Evolutionary conservation across 768 basidiomycete genomes (phyloP), one percentile per base, ranked within the genome.

Genomic region (Leucosporidium yakuticum): DNA sequence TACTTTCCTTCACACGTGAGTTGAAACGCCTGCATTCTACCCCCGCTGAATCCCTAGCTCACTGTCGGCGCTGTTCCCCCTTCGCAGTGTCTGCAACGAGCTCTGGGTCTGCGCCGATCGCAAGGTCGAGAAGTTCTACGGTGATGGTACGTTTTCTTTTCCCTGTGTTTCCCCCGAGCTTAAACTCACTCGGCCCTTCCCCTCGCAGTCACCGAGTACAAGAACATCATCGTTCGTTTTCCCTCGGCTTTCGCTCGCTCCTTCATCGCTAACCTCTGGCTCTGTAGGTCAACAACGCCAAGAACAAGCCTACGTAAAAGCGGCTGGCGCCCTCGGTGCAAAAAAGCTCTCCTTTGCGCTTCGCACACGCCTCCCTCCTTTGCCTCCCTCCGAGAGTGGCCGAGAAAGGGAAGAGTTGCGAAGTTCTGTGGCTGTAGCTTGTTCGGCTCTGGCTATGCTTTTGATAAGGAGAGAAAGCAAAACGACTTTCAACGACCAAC

Each of bases 231-330:
- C 47, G 70, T 75, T 12, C 57, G 57, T 59, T 21, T 27, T 14
- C 8, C n/a, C 2, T 4, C 20, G 4, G 4, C 31, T 27, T 20
- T 58, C 17, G 3, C 34, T 9, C 21, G 5, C 23, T 14, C n/a
- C 21, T 7, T 21, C 20, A 14, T 59, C 36, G 11, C 25, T 50
- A 12, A 1, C 20, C 49, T 23, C 54, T 36, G 62, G 25, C 47
- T 57, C 54, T 29, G 21, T 25, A 31, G 39, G 19, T 34, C 19
- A n/a, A 14, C 36, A 19, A 54, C 5, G 48, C 49, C 8, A 51
- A 71, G 80, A 81, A 69, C 78, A 82, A 15, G 81, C 81, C 4
- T 70, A 82, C 27, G 70, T 75, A n/a, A 80, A 80, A 53, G 79
- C 78, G 1, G 81, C 79, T 9, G 79, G 82, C 51, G 81, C 81